Evolutionary conservation across 768 basidiomycete species (phyloP), one percentile per base, ranked within the genome.

Genomic region (Hebeloma cylindrosporum): DNA sequence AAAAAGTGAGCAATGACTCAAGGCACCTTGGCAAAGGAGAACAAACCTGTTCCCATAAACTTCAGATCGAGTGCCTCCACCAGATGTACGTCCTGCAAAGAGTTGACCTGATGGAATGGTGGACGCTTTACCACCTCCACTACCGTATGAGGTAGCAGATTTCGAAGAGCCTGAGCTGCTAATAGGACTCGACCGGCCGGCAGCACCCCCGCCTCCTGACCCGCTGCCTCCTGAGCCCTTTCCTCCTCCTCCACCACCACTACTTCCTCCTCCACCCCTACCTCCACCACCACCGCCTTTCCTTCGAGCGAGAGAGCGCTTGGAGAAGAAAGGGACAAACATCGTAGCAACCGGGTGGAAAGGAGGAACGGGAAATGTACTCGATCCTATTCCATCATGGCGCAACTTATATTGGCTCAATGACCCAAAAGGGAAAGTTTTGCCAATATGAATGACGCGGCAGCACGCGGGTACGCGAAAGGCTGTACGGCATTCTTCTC

Each of bases 61-160:
- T 34, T 77, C 60, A 32, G 32, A 35, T 22, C 82, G 65, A 1
- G 65, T 72, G 9, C 70, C 80, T 0, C 82, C 82, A n/a, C 83
- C 83, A 4, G 63, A 65, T 1, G 50, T 52, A 4, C 83, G 68
- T 1, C 78, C 77, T 5, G 68, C 60, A 50, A 80, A 80, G 3
- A 61, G 33, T 37, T 72, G 68, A 2, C 77, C 75, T 8, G 60
- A 35, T 2, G 77, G 66, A 27, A 82, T 79, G 0, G 64, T 60
- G 7, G 52, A 37, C 4, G 48, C 30, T 16, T 42, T 48, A 2
- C 68, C 68, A 7, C 69, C 69, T 20, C 70, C 66, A 11, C 23
- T 14, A 2, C 62, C 54, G 46, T 58, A 66, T 2, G 61, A 46
- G n/a, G 59, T 60, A 0, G 63, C 48, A 11, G 60, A 47, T 31